Evolutionary conservation across 2,329 filamentous ascomycete genomes (phyloP).

Genomic region (Coniella vitis): DNA sequence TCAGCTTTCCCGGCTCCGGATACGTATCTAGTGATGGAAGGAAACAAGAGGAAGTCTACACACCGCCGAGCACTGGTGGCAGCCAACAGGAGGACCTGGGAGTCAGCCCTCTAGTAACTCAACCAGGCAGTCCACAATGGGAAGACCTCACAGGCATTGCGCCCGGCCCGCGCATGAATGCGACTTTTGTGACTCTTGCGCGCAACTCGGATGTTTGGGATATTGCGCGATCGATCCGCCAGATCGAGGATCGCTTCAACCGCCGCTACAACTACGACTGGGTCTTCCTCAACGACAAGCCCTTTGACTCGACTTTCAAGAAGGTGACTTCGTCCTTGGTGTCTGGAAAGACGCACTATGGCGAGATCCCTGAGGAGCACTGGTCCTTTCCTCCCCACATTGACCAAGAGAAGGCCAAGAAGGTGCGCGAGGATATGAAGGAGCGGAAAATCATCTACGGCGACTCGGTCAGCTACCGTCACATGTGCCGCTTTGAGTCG

Average conservation of each 20-base stretch:
- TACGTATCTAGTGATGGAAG: slow-evolving; percentile 14
- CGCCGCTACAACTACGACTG: slow-evolving; percentile 95
- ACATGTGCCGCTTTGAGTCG: slow-evolving; percentile 99
- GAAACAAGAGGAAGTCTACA: slow-evolving; percentile 4
- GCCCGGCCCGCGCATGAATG: slow-evolving; percentile 77
- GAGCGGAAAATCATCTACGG: slow-evolving; percentile 96
- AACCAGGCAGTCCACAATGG: slow-evolving; percentile 46
- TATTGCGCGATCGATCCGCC: slow-evolving; percentile 89
- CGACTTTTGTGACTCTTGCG: slow-evolving; percentile 93
- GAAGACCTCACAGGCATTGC: slow-evolving; percentile 45
- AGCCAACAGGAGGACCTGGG: slow-evolving; percentile 26
- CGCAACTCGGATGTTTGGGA: slow-evolving; percentile 95
- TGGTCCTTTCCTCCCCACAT: slow-evolving; percentile 98
- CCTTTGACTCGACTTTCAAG: slow-evolving; percentile 90
- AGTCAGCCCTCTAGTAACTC: slow-evolving; percentile 44
- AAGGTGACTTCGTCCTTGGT: slow-evolving; percentile 82
- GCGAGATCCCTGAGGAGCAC: slow-evolving; percentile 81
- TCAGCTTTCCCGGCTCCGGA: slow-evolving; percentile 31
- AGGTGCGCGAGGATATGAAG: slow-evolving; percentile 90
- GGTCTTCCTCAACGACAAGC: slow-evolving; percentile 97
- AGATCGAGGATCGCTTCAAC: slow-evolving; percentile 98
- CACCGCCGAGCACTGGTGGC: slow-evolving; percentile 21
- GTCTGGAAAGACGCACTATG: slow-evolving; percentile 90
- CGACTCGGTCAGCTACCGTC: slow-evolving; percentile 91
- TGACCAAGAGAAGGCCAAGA: slow-evolving; percentile 85